Evolutionary conservation across 371 early-diverging fungal species (phyloP), one percentile per base, ranked within the genome.

Genomic region (Enteropsectra breve): DNA sequence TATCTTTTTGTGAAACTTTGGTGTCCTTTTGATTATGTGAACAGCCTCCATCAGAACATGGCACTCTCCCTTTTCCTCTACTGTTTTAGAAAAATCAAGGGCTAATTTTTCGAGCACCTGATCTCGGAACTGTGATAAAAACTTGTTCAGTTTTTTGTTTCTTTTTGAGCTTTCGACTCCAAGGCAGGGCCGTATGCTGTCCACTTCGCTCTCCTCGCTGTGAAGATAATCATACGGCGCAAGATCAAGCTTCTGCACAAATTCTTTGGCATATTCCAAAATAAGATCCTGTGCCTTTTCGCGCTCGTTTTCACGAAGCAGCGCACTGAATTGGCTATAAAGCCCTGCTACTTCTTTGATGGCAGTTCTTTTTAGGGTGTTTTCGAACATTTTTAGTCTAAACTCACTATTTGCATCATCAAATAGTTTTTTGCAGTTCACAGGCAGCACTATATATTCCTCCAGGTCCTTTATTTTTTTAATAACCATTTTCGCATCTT

Each of bases 1-100:
- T 21, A 63, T 63, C 6, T 63, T 26, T 23, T 56, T 37, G 3
- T 21, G 5, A 37, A 49, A 45, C 23, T 62, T 26, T 53, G 72
- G 65, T 37, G 52, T 45, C 40, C 56, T 68, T 13, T 72, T 49
- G 15, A 61, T 55, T 0, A 63, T 29, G 26, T 55, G 38, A 5
- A 48, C 18, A 40, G 67, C 50, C 26, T 72, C 61, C 72, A 72
- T 68, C 1, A 72, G 37, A 32, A 53, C 43, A 8, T 29, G 28
- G 6, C 34, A 49, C 5, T 64, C 33, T 4, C 47, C 33, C 0
- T 52, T 47, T 29, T 46, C 33, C 48, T 52, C 34, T 32, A 72
- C n/a, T 18, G 56, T 32, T 46, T 59, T 38, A 37, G 33, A 47
- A 40, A 68, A 46, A 28, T 37, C 34, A 23, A 62, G n/a, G 6